phyloP scores from a whole-genome alignment of 2,329 filamentous ascomycete species.

The Sporothrix pseudoabietina region DNA sequence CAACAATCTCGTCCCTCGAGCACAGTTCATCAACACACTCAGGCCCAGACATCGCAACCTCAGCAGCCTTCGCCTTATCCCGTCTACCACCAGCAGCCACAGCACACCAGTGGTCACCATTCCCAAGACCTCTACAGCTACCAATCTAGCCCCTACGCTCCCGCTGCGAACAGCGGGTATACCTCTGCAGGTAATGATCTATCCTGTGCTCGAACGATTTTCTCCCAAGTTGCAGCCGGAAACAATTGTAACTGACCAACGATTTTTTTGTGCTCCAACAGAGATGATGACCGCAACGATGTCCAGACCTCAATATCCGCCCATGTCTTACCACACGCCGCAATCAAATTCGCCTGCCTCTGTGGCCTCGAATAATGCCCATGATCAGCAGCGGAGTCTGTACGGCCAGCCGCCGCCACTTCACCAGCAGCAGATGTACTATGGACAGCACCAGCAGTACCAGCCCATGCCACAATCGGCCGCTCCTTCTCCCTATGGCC shows the following conservation, averaged over 20 bases:
- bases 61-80: conserved; percentile 69
- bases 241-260: not conserved
- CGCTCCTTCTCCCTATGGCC: conserved; percentile 61
- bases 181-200: conserved; percentile 74
- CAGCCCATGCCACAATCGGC: conserved; percentile 67
- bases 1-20: conserved; percentile 60
- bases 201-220: not conserved
- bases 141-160: conserved; percentile 79
- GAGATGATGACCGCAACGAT: conserved; percentile 69
- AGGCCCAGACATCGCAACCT: conserved; percentile 45
- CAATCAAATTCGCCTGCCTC: conserved; percentile 94
- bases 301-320: conserved; percentile 81
- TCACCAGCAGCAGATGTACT: conserved; percentile 81
- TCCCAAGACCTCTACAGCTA: conserved; percentile 74
- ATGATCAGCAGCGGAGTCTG: conserved; percentile 86
- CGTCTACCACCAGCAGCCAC: conserved; percentile 68
- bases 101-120: conserved; percentile 62
- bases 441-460: conserved; percentile 62
- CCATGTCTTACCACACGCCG: conserved; percentile 87
- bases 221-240: not conserved
- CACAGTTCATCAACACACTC: conserved; percentile 71
- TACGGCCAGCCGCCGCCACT: conserved; percentile 82
- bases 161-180: conserved; percentile 80
- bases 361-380: conserved; percentile 82
- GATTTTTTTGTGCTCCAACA: conserved; percentile 41